Percentiles rank a stretch among this genome's conserved stretches.
These are phyloP conservation scores for Boletus tomentosulus DNA, from an alignment of 768 basidiomycete species.

Conservation along the genomic window DNA sequence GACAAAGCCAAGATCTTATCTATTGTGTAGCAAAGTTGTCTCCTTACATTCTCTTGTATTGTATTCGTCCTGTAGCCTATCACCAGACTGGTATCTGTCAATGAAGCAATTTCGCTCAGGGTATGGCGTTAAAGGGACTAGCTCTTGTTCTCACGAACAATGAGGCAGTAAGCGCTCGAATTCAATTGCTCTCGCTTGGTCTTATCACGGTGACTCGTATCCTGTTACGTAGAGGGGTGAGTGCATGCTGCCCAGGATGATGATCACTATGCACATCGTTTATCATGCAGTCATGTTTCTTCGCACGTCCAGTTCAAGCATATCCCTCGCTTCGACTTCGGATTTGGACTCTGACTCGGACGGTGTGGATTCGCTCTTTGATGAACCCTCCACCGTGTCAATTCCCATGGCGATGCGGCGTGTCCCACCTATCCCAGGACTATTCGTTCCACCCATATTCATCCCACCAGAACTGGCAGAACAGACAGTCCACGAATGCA, in stretches of 20 bases:
- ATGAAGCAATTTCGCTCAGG: neutral
- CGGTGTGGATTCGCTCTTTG: conserved; percentile 47
- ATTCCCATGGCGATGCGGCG: conserved; percentile 28
- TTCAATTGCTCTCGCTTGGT: neutral
- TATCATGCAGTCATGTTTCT: conserved; percentile 9
- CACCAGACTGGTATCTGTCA: neutral
- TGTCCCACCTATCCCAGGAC: conserved; percentile 58
- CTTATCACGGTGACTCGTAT: neutral
- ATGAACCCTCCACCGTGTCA: conserved; percentile 31
- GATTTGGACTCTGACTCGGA: conserved; percentile 18
- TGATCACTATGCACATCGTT: neutral
- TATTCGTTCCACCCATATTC: conserved; percentile 52
- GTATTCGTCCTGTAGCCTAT: neutral
- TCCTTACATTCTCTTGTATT: no score
- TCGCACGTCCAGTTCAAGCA: neutral
- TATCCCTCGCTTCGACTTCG: conserved; percentile 3
- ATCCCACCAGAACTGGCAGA: conserved; percentile 52
- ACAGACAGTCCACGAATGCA: conserved; percentile 47
- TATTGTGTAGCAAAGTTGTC: neutral
- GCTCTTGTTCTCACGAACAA: conserved; percentile 20
- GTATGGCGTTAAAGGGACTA: conserved; percentile 1
- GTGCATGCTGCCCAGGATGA: neutral
- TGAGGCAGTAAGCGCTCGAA: neutral
- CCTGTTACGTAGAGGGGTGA: conserved; percentile 4
- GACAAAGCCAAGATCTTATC: neutral